A percentile compares a stretch with the other conserved stretches of the same genome.
phyloP scores from a whole-genome alignment of 805 yeast species.

The Metschnikowia drakensbergensis region DNA sequence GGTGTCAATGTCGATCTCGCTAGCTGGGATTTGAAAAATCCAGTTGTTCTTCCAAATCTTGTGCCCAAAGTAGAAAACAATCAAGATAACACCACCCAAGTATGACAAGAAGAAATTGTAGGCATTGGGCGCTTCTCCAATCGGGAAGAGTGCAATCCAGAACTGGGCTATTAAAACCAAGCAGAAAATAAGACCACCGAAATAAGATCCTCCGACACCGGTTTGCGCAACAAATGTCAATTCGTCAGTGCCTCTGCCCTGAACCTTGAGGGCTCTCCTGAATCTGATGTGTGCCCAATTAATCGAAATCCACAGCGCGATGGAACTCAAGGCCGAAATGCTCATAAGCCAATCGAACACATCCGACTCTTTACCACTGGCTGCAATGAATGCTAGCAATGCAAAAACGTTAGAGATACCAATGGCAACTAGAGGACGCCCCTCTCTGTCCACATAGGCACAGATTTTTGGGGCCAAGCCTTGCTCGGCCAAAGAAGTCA shows the following conservation, averaged over 20 bases:
- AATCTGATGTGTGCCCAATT: conserved; percentile 64
- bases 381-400: conserved; percentile 58
- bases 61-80: conserved; percentile 42
- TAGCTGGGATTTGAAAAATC: conserved; percentile 40
- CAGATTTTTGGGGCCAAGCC: conserved; percentile 59
- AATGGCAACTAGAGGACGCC: conserved; percentile 75
- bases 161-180: conserved; percentile 40
- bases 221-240: conserved; percentile 36
- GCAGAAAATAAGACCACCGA: conserved; percentile 29
- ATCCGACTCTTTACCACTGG: conserved; percentile 50
- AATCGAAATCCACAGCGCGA: conserved; percentile 77
- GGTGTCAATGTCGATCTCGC: conserved; percentile 55
- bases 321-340: conserved; percentile 72
- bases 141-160: conserved; percentile 41
- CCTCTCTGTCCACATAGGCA: conserved; percentile 69
- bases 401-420: conserved; percentile 51
- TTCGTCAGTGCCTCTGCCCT: conserved; percentile 40
- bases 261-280: conserved; percentile 54
- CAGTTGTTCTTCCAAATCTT: conserved; percentile 46
- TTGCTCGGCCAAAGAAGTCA: conserved; percentile 63
- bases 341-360: conserved; percentile 76
- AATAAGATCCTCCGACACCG: conserved; percentile 35
- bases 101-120: conserved; percentile 42
- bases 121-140: conserved; percentile 33
- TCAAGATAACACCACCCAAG: conserved; percentile 45